phyloP scores from a whole-genome alignment of 345 rosid species.

The Hibiscus trionum region DNA sequence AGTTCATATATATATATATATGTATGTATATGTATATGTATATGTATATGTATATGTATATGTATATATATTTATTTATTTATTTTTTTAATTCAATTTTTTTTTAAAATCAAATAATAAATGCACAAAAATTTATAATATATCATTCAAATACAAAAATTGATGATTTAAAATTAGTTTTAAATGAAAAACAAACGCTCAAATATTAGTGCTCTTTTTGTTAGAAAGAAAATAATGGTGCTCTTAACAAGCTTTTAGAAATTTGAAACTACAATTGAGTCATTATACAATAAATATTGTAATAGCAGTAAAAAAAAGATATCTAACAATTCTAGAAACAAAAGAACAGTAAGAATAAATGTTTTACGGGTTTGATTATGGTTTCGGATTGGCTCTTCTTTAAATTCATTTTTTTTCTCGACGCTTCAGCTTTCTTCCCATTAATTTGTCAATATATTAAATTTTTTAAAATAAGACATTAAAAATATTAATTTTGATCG shows the following conservation, averaged over 20 bases:
- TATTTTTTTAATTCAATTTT: no score
- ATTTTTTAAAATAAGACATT: no score
- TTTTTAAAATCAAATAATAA: no score
- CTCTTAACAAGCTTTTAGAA: neutral
- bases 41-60: no score
- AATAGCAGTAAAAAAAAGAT: neutral
- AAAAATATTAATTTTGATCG: no score
- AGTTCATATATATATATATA: no score
- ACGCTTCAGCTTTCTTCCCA: neutral
- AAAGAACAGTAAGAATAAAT: neutral
- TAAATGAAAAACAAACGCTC: neutral
- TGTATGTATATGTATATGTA: no score
- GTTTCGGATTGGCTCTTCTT: conserved; percentile 25
- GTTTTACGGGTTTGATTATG: conserved; percentile 9
- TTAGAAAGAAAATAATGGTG: neutral
- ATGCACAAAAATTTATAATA: no score
- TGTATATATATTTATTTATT: no score
- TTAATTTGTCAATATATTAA: no score
- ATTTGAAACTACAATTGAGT: neutral
- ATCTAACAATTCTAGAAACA: neutral
- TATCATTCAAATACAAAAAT: no score
- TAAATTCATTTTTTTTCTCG: conserved; percentile 11
- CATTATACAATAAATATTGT: neutral
- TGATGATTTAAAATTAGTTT: no score
- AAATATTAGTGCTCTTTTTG: neutral